Conservation (phyloP, 768 basidiomycete genomes). For the Hericium coralloides region DNA sequence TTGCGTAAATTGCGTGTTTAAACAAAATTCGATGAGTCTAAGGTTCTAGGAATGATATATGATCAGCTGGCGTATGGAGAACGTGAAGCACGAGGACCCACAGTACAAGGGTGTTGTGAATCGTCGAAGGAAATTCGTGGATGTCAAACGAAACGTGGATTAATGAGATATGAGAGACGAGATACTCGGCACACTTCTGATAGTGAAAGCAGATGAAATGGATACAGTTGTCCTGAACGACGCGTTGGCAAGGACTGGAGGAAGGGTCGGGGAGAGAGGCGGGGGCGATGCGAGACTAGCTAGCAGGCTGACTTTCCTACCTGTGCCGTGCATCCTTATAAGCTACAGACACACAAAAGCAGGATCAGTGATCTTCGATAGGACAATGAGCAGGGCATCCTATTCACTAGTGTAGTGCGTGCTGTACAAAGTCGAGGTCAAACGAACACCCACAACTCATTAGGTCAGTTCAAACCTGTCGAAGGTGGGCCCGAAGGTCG, state of each 20-base stretch:
- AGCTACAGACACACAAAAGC: background rate
- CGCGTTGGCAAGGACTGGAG: background rate
- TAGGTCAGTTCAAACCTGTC: no score
- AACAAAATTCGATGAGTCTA: background rate
- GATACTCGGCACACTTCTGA: background rate
- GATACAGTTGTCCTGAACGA: background rate
- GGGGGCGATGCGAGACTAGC: background rate
- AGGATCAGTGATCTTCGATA: background rate
- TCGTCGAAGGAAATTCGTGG: background rate
- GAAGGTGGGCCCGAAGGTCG: no score
- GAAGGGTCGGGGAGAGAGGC: background rate
- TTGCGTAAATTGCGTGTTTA: background rate
- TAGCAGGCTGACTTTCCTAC: background rate
- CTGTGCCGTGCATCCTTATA: background rate
- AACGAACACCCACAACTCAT: background rate
- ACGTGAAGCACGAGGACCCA: background rate
- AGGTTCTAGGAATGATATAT: no score
- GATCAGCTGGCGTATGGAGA: no score
- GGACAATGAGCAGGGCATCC: background rate
- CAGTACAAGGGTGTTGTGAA: background rate
- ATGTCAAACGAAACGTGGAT: background rate
- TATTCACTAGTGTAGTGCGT: background rate
- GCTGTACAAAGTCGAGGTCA: slow-evolving; percentile 13
- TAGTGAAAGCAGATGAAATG: background rate
- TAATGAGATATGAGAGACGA: background rate